Evolutionary conservation across 1,139 yeast species (phyloP), one percentile per base, ranked within the genome.

Genomic region (Sugiyamaella sp.): DNA sequence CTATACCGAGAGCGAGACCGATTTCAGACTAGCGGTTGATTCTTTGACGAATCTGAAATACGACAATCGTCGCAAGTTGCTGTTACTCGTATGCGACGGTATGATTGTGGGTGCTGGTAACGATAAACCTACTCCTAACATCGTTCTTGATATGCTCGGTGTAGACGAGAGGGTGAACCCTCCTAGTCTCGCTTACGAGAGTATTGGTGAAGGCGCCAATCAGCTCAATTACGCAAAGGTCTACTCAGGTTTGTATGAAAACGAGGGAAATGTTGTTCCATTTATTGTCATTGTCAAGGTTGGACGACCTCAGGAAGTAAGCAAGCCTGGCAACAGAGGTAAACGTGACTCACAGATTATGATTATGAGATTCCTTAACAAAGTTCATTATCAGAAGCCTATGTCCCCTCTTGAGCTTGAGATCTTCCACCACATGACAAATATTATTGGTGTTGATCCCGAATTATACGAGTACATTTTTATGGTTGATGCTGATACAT

Each of bases 291-390:
- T 74, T 27, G 75, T 71, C 42, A 73, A 73, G 57, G 69, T 67
- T n/a, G 77, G 77, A 3, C 62, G 69, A 33, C 72, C 72, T 1
- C 61, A 63, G 12, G 77, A 73, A 55, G 49, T 56, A 6, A 53
- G 60, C 35, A 60, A 68, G 17, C 76, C 77, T 2, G 77, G 77
- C 10, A 74, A 74, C 59, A 64, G 77, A 51, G 77, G 77, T 25
- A 74, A 74, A 60, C 74, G 77, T 47, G 77, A 74, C 60, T 73
- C 77, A 2, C 77, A 74, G 60, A 66, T 74, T 49, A 52, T 74
- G 42, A 53, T 74, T 49, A 71, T 74, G 75, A 71, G 68, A 45
- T 72, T 72, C 61, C 59, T 74, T 52, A 74, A 73, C 59, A 66
- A 71, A 9, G 74, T 73, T 2, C 77, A 73, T 45, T 67, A 65